These are phyloP conservation scores for Cercospora zeae-maydis DNA, from an alignment of 2,329 filamentous ascomycete species.

Conservation along the genomic window DNA sequence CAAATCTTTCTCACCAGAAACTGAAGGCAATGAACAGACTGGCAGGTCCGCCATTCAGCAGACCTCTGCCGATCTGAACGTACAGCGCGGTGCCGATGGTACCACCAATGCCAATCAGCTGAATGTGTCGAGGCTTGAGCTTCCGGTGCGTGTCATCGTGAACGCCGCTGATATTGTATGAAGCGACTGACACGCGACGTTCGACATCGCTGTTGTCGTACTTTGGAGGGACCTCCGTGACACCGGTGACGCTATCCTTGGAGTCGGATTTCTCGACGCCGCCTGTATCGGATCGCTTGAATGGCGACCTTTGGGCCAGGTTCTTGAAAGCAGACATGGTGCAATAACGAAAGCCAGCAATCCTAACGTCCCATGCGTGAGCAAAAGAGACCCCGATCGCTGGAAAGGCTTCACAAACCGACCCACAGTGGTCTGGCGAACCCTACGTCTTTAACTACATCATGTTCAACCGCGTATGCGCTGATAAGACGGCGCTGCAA, in stretches of 20 bases:
- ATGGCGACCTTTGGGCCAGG: slow-evolving; percentile 15
- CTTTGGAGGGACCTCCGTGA: slow-evolving; percentile 7
- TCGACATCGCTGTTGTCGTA: slow-evolving; percentile 23
- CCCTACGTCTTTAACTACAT: slow-evolving; percentile 11
- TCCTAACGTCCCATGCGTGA: background rate
- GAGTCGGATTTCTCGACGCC: slow-evolving; percentile 13
- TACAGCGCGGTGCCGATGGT: slow-evolving; percentile 50
- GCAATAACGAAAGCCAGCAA: background rate
- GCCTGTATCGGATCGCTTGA: slow-evolving; percentile 19
- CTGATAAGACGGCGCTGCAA: slow-evolving; percentile 13
- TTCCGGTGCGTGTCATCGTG: slow-evolving; percentile 42
- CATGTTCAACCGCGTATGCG: slow-evolving; percentile 2
- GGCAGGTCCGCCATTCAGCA: slow-evolving; percentile 48
- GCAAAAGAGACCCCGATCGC: background rate
- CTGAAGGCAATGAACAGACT: slow-evolving; percentile 47
- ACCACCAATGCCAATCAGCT: slow-evolving; percentile 43
- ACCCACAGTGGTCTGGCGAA: background rate
- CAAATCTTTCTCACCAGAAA: slow-evolving; percentile 35
- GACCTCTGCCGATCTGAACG: slow-evolving; percentile 46
- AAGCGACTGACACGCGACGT: slow-evolving; percentile 24
- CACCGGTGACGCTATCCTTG: slow-evolving; percentile 14
- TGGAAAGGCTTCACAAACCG: background rate
- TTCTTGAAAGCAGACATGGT: slow-evolving; percentile 21
- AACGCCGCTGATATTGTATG: slow-evolving; percentile 25
- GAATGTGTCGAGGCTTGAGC: slow-evolving; percentile 46